Evolutionary conservation across 495 filamentous ascomycete species (phyloP).

Genomic region (Penicillium coffeae): DNA sequence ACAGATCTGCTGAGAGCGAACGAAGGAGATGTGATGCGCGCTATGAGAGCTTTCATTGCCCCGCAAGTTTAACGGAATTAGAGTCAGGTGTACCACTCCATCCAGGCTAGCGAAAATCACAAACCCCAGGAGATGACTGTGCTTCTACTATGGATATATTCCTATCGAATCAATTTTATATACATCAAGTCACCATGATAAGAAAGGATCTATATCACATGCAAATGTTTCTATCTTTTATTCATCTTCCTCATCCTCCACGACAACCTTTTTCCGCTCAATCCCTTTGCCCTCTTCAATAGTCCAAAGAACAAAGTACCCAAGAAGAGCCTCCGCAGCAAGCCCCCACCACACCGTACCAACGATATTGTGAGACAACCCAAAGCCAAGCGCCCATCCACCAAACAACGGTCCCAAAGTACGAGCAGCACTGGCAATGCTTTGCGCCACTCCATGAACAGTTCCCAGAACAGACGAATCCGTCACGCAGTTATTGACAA

Average conservation of each 20-base stretch:
- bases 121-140: too few species aligned
- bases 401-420: slow-evolving; percentile 65
- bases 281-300: slow-evolving; percentile 53
- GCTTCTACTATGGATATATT: too few species aligned
- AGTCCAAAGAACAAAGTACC: slow-evolving; percentile 46
- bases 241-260: slow-evolving; percentile 15
- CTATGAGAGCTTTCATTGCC: slow-evolving; percentile 61
- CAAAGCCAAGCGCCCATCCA: slow-evolving; percentile 60
- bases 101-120: too few species aligned
- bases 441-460: slow-evolving; percentile 66
- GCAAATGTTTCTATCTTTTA: not conserved
- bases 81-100: not conserved
- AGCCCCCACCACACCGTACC: slow-evolving; percentile 69
- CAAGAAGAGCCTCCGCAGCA: slow-evolving; percentile 48
- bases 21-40: slow-evolving; percentile 70
- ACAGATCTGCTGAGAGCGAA: slow-evolving; percentile 78
- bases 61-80: slow-evolving; percentile 22
- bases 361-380: slow-evolving; percentile 61
- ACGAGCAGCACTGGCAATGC: slow-evolving; percentile 54
- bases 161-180: not conserved
- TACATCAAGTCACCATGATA: not conserved
- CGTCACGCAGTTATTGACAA: slow-evolving; percentile 68
- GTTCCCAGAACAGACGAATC: slow-evolving; percentile 60
- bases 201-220: not conserved
- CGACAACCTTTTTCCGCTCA: slow-evolving; percentile 24